Evolutionary conservation across 225 moss, liverwort and hornwort species (phyloP).

Genomic region (Antitrichia curtipendula): DNA sequence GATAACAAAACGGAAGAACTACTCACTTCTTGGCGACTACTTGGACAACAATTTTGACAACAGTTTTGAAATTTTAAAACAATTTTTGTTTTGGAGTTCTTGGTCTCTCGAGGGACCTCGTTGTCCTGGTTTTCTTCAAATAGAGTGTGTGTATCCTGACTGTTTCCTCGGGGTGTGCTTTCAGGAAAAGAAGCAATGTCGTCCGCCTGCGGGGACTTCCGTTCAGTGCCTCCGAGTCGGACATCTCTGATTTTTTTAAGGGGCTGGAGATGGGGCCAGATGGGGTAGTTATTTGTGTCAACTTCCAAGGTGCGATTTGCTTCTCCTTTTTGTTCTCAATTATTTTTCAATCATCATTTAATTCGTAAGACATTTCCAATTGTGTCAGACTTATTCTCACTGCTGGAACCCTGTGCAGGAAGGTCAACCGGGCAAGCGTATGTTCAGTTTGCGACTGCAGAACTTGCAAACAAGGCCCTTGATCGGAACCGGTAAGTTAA

Average conservation of each 20-base stretch:
- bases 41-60: conserved; percentile 11
- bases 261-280: conserved; percentile 99
- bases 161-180: background rate
- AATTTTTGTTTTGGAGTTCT: background rate
- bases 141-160: background rate
- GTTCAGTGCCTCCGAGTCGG: conserved; percentile 94
- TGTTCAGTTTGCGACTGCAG: conserved; percentile 92
- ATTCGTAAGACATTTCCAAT: background rate
- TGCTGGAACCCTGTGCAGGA: conserved; percentile 10
- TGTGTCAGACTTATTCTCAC: background rate
- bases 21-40: conserved; percentile 14
- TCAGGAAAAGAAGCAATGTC: conserved; percentile 99
- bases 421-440: conserved; percentile 99
- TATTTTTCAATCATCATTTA: background rate
- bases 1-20: background rate
- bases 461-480: conserved; percentile 96
- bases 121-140: background rate
- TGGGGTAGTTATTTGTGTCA: conserved; percentile 99
- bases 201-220: conserved; percentile 97
- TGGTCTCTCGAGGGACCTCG: background rate
- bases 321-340: background rate
- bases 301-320: conserved; percentile 74
- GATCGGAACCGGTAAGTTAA: conserved; percentile 79
- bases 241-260: conserved; percentile 98
- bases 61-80: background rate